A percentile compares a stretch with the other conserved stretches of the same genome.
These are phyloP conservation scores for Metarhizium rileyi DNA, from an alignment of 2,329 filamentous ascomycete species.

Conservation along the genomic window DNA sequence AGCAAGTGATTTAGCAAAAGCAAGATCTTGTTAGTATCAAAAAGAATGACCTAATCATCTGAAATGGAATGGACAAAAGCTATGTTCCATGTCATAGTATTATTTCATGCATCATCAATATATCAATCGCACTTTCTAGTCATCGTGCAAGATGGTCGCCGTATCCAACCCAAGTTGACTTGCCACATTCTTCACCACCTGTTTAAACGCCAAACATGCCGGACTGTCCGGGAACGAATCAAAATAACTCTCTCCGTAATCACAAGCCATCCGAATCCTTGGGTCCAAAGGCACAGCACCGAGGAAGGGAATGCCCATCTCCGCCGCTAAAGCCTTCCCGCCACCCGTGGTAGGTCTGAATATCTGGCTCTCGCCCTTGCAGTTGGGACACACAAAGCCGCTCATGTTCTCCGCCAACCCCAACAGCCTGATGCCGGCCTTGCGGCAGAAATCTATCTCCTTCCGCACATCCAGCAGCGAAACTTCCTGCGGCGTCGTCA, in stretches of 20 bases:
- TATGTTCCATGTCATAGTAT: no score
- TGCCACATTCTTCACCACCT: conserved; percentile 67
- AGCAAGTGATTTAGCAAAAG: conserved; percentile 15
- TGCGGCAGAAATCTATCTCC: conserved; percentile 95
- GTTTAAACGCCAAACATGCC: conserved; percentile 70
- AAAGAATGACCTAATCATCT: not conserved
- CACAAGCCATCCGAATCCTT: conserved; percentile 89
- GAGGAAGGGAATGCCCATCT: conserved; percentile 81
- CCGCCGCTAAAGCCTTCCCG: conserved; percentile 66
- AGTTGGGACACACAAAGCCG: conserved; percentile 91
- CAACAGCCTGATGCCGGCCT: conserved; percentile 80
- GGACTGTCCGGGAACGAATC: conserved; percentile 90
- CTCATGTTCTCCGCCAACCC: conserved; percentile 98
- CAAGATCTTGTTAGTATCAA: conserved; percentile 2
- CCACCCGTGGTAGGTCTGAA: conserved; percentile 90
- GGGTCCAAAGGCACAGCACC: conserved; percentile 88
- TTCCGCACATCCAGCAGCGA: conserved; percentile 86
- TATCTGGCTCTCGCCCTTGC: conserved; percentile 72
- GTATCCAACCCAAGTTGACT: conserved; percentile 54
- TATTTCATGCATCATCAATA: conserved; percentile 9
- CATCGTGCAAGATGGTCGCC: conserved; percentile 39
- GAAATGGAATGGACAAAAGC: not conserved
- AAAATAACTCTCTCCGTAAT: conserved; percentile 96
- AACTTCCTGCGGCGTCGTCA: conserved; percentile 94
- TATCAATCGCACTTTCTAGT: conserved; percentile 15